Evolutionary conservation across 768 basidiomycete genomes (phyloP), one percentile per base, ranked within the genome.

Genomic region (Clavulina sp.): DNA sequence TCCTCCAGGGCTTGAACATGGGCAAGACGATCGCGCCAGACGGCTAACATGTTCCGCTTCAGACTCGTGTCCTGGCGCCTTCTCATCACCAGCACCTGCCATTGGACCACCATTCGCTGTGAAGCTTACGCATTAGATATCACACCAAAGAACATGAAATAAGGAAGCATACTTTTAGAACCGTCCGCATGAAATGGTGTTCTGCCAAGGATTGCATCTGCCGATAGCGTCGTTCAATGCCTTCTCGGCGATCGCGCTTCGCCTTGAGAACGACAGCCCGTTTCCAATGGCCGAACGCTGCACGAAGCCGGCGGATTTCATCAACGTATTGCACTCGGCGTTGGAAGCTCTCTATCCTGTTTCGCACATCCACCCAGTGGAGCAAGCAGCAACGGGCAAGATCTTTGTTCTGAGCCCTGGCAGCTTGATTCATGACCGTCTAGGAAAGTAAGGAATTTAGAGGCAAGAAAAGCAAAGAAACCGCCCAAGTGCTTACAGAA

Each of bases 151-250:
- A n/a, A n/a, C 21, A 26, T 24, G 13, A 46, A 9, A 46, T 13
- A 24, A 28, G 23, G n/a, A 30, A 5, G 41, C 44, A 50, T 23
- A 60, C 60, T 40, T 52, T 52, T 49, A 52, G 83, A 5, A 73
- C 72, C 56, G 78, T 73, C 57, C 67, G 73, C 58, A 69, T 62
- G 41, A 83, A 60, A 57, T 72, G 71, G 4, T 58, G 52, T 28
- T 82, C 78, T 52, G 71, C 70, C 54, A 66, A 76, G 54, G 74
- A 74, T 56, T 74, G 75, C 31, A 81, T 66, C 7, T 63, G 61
- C 59, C 74, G 76, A 76, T 84, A 84, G 60, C 74, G 80, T 56
- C 66, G 58, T 28, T 81, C 78, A 81, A 84, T 84, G 48, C 74
- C 79, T 46, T 73, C 66, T 29, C 78, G 73, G 80, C 80, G 83